These are phyloP conservation scores for Punctularia strigosozonata DNA, from an alignment of 768 basidiomycete species.

Conservation along the genomic window DNA sequence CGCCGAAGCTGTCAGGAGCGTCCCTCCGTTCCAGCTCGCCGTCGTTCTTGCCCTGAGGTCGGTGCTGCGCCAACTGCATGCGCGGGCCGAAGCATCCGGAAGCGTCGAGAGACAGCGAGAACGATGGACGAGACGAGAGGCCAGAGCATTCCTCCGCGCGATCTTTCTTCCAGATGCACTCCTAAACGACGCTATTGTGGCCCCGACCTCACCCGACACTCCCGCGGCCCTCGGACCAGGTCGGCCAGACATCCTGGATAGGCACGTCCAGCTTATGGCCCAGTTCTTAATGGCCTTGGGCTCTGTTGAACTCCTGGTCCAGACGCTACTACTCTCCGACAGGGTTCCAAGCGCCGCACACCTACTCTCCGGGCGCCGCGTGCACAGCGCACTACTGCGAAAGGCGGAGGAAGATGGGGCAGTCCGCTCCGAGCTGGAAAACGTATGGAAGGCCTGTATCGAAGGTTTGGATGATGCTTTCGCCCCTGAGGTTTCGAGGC, in stretches of 20 bases:
- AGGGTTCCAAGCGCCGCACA: slow-evolving; percentile 33
- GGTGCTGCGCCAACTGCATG: slow-evolving; percentile 39
- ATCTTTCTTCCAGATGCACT: slow-evolving; percentile 20
- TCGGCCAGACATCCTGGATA: slow-evolving; percentile 33
- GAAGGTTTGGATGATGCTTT: slow-evolving; percentile 38
- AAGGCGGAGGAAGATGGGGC: not conserved
- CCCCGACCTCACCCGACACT: slow-evolving; percentile 6
- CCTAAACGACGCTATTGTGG: too few species aligned
- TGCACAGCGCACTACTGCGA: slow-evolving; percentile 39
- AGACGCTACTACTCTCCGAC: slow-evolving; percentile 46
- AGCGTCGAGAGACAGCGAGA: slow-evolving; percentile 50
- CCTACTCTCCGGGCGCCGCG: slow-evolving; percentile 43
- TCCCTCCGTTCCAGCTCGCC: slow-evolving; percentile 35
- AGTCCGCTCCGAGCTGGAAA: slow-evolving; percentile 17
- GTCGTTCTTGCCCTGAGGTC: slow-evolving; percentile 51
- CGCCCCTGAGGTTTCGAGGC: slow-evolving; percentile 33
- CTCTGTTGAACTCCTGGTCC: slow-evolving; percentile 44
- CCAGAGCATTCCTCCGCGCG: slow-evolving; percentile 42
- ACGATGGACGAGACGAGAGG: slow-evolving; percentile 59
- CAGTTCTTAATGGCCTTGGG: slow-evolving; percentile 52
- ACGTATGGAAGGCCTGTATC: slow-evolving; percentile 34
- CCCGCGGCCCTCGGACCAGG: not conserved
- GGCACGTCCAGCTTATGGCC: slow-evolving; percentile 57
- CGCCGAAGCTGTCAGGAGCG: slow-evolving; percentile 27
- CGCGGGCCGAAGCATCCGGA: slow-evolving; percentile 35